Evolutionary conservation across 208 protist species (phyloP).

Genomic region (Trypanosoma cruzi): DNA sequence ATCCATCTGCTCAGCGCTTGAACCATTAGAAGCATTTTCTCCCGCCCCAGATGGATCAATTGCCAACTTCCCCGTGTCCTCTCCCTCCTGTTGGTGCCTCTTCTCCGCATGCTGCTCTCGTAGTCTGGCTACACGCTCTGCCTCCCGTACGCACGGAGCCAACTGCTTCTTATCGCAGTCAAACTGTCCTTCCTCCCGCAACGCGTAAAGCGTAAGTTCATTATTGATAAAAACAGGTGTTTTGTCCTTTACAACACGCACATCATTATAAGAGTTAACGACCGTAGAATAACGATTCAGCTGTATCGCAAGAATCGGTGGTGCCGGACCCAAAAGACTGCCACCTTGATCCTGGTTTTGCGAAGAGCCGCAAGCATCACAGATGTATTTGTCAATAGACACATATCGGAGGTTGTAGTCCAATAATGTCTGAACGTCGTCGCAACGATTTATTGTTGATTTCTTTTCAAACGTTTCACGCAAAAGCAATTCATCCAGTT

Average conservation of each 20-base stretch:
- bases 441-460: not conserved
- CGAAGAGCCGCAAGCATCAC: slow-evolving; percentile 54
- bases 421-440: slow-evolving; percentile 36
- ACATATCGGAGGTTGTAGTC: slow-evolving; percentile 49
- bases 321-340: slow-evolving; percentile 56
- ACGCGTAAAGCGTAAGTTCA: slow-evolving; percentile 30
- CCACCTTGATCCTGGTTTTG: slow-evolving; percentile 54
- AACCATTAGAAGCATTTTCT: not conserved
- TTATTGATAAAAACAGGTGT: slow-evolving; percentile 32
- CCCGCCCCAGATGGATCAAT: not conserved
- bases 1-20: slow-evolving; percentile 1
- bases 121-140: slow-evolving; percentile 7
- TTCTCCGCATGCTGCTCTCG: not conserved
- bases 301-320: slow-evolving; percentile 65
- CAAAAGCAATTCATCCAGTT: not conserved
- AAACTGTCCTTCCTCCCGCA: slow-evolving; percentile 31
- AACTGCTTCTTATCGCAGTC: slow-evolving; percentile 24
- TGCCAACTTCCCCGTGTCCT: not conserved
- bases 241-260: slow-evolving; percentile 39
- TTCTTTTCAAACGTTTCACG: not conserved
- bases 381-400: slow-evolving; percentile 59
- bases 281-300: slow-evolving; percentile 70
- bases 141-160: slow-evolving; percentile 12
- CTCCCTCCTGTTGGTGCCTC: not conserved
- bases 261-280: slow-evolving; percentile 14